Evolutionary conservation across 2,329 filamentous ascomycete species (phyloP).

Genomic region (Tympanopsis confertula): DNA sequence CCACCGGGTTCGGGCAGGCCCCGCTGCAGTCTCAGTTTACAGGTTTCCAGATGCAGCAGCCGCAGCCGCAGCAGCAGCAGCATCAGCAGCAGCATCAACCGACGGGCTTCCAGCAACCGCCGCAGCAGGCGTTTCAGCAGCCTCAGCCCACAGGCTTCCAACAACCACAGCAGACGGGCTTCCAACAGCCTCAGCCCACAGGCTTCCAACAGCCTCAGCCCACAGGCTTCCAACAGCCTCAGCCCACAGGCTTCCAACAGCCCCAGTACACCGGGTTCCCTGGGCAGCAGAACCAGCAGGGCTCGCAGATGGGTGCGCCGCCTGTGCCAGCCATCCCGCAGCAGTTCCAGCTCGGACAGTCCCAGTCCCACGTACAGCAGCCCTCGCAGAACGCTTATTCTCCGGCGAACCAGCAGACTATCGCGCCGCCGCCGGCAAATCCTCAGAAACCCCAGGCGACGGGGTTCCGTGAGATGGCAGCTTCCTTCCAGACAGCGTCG

Average conservation of each 20-base stretch:
- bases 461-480: slow-evolving; percentile 55
- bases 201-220: slow-evolving; percentile 42
- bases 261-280: slow-evolving; percentile 32
- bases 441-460: slow-evolving; percentile 56
- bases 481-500: slow-evolving; percentile 45
- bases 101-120: slow-evolving; percentile 31
- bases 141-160: slow-evolving; percentile 42
- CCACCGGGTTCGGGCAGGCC: slow-evolving; percentile 46
- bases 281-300: slow-evolving; percentile 40
- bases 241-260: slow-evolving; percentile 20
- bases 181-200: slow-evolving; percentile 56
- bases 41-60: slow-evolving; percentile 34
- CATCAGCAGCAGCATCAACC: slow-evolving; percentile 20
- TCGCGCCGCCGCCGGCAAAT: slow-evolving; percentile 38
- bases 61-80: slow-evolving; percentile 27
- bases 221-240: slow-evolving; percentile 32
- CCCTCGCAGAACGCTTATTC: slow-evolving; percentile 30
- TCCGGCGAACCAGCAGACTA: slow-evolving; percentile 34
- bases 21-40: slow-evolving; percentile 47
- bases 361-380: slow-evolving; percentile 45
- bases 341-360: slow-evolving; percentile 26
- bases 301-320: slow-evolving; percentile 48
- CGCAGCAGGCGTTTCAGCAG: slow-evolving; percentile 31
- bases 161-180: slow-evolving; percentile 42
- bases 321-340: slow-evolving; percentile 18